Evolutionary conservation across 2,329 filamentous ascomycete species (phyloP), one percentile per base, ranked within the genome.

Genomic region (Pleomassaria siparia): DNA sequence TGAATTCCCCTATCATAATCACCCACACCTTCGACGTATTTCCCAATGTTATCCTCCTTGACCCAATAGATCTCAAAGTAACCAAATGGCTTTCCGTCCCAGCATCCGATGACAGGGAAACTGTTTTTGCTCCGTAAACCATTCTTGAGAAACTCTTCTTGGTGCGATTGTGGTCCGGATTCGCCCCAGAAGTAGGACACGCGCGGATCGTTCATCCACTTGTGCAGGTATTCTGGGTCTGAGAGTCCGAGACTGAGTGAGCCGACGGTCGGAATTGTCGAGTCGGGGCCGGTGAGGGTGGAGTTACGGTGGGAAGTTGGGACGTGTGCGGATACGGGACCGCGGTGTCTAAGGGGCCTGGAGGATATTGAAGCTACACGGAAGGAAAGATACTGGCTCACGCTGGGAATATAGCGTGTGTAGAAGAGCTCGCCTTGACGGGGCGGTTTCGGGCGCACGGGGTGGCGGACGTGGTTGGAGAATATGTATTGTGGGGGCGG

Each of bases 61-160:
- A 94, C 90, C 92, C 94, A 99, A 74, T 99, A 99, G 26, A 99
- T 81, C 74, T 99, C 94, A 66, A 99, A 96, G 68, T 95, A 99
- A 0, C 91, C 94, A 73, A 97, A 99, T 0, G 92, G 92, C 50
- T 92, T 87, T 10, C 90, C 91, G 59, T 97, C 90, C 89, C 92
- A 99, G 66, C 91, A 86, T 1, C 89, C 94, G 51, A 97, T 92
- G 0, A 86, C 90, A 0, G 94, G 94, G 70, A 97, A 96, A 8
- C 86, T 90, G 70, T 96, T 87, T 15, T 79, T 78, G 16, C 80
- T 84, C 11, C 78, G 78, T 10, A 97, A 73, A 0, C 80, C 84
- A 2, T 74, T 76, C 16, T 79, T 74, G 3, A 99, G 76, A 51
- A 96, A 95, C 2, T 80, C 72, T 59, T 84, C 79, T 56, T 88